Evolutionary conservation across 164 flowering plant genomes (phyloP).

Genomic region (Berberis thunbergii): DNA sequence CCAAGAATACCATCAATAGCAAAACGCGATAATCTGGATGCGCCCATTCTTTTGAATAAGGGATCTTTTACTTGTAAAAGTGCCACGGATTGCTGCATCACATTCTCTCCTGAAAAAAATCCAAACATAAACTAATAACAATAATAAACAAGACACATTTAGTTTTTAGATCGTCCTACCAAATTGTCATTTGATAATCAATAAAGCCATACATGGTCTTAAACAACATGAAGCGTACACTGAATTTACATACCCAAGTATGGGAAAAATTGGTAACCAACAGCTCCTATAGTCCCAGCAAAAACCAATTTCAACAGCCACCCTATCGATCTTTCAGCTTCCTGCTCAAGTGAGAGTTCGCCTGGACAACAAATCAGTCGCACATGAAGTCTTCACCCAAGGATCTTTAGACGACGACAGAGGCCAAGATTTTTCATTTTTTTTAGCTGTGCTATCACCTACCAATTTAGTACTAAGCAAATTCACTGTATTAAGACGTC

Average conservation of each 20-base stretch:
- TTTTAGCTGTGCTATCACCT: no score
- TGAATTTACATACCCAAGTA: slow-evolving; percentile 57
- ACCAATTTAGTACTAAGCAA: no score
- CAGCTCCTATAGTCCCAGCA: slow-evolving; percentile 65
- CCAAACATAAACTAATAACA: no score
- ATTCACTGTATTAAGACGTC: no score
- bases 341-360: slow-evolving; percentile 59
- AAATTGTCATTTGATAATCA: neutral
- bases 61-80: slow-evolving; percentile 89
- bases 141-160: neutral
- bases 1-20: slow-evolving; percentile 68
- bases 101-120: slow-evolving; percentile 60
- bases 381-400: neutral
- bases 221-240: neutral
- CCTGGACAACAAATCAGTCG: slow-evolving; percentile 26
- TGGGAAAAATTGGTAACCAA: slow-evolving; percentile 74
- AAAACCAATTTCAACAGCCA: slow-evolving; percentile 76
- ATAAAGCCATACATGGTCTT: neutral
- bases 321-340: slow-evolving; percentile 82
- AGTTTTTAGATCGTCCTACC: neutral
- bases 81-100: slow-evolving; percentile 75
- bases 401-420: neutral
- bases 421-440: no score
- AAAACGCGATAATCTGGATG: slow-evolving; percentile 82
- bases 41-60: slow-evolving; percentile 90